These are phyloP conservation scores for Effrenium voratum DNA, from an alignment of 73 alveolate species.

Conservation along the genomic window DNA sequence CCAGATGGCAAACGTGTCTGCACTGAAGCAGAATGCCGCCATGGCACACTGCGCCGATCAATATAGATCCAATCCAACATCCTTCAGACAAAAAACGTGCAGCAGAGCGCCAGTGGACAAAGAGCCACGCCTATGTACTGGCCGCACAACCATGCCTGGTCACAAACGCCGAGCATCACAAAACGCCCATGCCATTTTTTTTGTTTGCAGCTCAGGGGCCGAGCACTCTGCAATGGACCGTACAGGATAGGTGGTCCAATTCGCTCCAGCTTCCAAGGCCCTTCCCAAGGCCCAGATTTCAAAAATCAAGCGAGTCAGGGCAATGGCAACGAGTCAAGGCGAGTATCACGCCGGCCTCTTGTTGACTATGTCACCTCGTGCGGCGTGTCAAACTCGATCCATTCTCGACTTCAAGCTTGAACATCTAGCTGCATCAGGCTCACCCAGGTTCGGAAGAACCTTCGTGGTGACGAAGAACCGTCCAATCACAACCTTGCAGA, in stretches of 20 bases:
- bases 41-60: neutral
- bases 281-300: neutral
- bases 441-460: neutral
- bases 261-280: conserved; percentile 44
- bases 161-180: neutral
- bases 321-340: no score
- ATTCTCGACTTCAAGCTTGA: neutral
- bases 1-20: neutral
- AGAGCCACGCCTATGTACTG: conserved; percentile 27
- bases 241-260: conserved; percentile 51
- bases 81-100: neutral
- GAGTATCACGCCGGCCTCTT: neutral
- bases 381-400: neutral
- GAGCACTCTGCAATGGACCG: conserved; percentile 52
- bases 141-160: conserved; percentile 59
- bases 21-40: neutral
- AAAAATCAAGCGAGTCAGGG: no score
- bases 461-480: conserved; percentile 20
- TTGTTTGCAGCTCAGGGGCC: neutral
- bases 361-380: conserved; percentile 22
- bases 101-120: no score
- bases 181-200: neutral
- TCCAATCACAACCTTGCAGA: conserved; percentile 43
- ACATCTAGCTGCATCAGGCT: neutral
- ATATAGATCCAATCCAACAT: neutral